These are phyloP conservation scores for Coemansia sp. DNA, from an alignment of 192 early-diverging fungal species.

Conservation along the genomic window DNA sequence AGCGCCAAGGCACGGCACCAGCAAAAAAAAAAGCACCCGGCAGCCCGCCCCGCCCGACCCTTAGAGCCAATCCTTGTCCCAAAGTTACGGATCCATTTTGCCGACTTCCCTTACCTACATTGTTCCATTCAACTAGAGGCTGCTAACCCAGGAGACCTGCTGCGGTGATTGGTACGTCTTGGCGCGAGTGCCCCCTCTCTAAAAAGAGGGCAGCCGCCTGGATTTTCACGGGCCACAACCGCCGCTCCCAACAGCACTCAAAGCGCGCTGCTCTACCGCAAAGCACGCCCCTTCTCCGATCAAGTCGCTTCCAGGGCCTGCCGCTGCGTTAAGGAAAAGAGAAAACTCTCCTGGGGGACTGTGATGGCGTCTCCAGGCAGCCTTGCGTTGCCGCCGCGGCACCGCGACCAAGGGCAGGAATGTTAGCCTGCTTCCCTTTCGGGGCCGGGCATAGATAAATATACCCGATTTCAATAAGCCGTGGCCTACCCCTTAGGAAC, in stretches of 20 bases:
- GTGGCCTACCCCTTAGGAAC: slow-evolving; percentile 69
- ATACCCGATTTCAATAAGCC: slow-evolving; percentile 31
- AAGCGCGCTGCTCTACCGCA: slow-evolving; percentile 33
- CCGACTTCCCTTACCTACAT: slow-evolving; percentile 82
- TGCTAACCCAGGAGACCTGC: slow-evolving; percentile 76
- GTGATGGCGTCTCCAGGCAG: slow-evolving; percentile 63
- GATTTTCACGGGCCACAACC: slow-evolving; percentile 67
- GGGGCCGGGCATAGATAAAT: slow-evolving; percentile 16
- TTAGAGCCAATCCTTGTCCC: slow-evolving; percentile 82
- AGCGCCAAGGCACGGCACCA: neutral
- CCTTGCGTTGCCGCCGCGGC: slow-evolving; percentile 60
- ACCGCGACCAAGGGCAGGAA: slow-evolving; percentile 69
- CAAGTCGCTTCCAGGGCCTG: slow-evolving; percentile 60
- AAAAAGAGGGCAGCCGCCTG: slow-evolving; percentile 52
- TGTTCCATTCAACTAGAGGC: slow-evolving; percentile 80
- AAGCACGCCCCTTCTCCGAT: slow-evolving; percentile 53
- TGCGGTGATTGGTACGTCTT: slow-evolving; percentile 73
- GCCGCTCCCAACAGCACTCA: slow-evolving; percentile 58
- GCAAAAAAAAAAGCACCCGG: no score
- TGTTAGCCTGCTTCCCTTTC: slow-evolving; percentile 77
- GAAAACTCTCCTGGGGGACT: slow-evolving; percentile 65
- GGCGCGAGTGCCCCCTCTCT: slow-evolving; percentile 51
- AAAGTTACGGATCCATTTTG: slow-evolving; percentile 82
- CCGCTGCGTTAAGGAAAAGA: slow-evolving; percentile 61
- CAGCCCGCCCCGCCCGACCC: slow-evolving; percentile 54